Evolutionary conservation across 2,329 filamentous ascomycete species (phyloP), one percentile per base, ranked within the genome.

Genomic region (Ceratocystis eucalypticola): DNA sequence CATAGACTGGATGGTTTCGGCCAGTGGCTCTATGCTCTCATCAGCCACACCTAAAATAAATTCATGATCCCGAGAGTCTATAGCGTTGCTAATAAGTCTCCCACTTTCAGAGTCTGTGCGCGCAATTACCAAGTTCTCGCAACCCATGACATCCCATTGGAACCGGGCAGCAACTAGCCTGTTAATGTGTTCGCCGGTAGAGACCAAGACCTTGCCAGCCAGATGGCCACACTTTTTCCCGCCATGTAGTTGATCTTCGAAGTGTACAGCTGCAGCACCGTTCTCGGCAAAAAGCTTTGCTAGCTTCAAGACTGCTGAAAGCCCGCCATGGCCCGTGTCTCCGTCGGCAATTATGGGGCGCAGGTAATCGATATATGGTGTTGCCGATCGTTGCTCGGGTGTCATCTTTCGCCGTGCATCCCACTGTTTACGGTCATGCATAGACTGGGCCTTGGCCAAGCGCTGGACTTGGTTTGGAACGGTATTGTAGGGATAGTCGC

Each of bases 161-260:
- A 96, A 96, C 68, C 94, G 87, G 2, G 93, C 87, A 1, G 94
- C 92, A 22, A 91, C 87, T 3, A 99, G 84, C 33, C 94, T 87
- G 78, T 96, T 96, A 80, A 97, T 96, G 78, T 99, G 94, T 75
- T 97, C 94, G 68, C 91, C 89, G 0, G 92, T 85, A 0, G 94
- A 93, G 2, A 97, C 94, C 7, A 99, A 80, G 1, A 97, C 94
- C 75, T 97, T 99, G 71, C 94, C 94, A 0, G 94, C 94, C 69
- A 97, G 79, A 77, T 99, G 94, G 17, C 94, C 94, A 74, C 94
- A 99, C 78, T 97, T 99, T 81, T 99, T 99, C 69, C 94, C 94
- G 55, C 94, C 94, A 74, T 97, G 94, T 61, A 97, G 83, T 77
- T 99, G 94, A 74, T 99, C 94, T 76, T 99, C 94, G 69, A 99